Evolutionary conservation across 768 basidiomycete genomes (phyloP).

Genomic region (Zangia roseola): DNA sequence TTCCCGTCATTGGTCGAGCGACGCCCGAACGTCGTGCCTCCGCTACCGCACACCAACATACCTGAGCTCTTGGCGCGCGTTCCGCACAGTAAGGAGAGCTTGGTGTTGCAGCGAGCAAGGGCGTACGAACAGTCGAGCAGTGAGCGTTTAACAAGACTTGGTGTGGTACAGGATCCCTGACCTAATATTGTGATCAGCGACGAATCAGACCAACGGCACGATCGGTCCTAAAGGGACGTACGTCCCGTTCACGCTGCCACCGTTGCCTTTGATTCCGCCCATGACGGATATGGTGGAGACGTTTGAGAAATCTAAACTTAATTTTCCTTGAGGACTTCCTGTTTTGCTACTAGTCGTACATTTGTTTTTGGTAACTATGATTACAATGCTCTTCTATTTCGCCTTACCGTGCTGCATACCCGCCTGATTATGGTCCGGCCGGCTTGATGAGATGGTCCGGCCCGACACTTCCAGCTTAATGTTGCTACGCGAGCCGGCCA

Average conservation of each 20-base stretch:
- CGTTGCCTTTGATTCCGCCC: slow-evolving; percentile 32
- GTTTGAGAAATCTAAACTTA: slow-evolving; percentile 9
- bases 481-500: no score
- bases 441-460: no score
- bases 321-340: slow-evolving; percentile 1
- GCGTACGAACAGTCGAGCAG: slow-evolving; percentile 28
- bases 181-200: neutral
- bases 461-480: no score
- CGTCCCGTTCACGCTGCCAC: slow-evolving; percentile 41
- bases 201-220: neutral
- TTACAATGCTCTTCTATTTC: no score
- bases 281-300: slow-evolving; percentile 19
- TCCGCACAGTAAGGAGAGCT: slow-evolving; percentile 20
- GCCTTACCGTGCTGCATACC: no score
- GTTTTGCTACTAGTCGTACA: neutral
- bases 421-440: no score
- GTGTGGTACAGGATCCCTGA: neutral
- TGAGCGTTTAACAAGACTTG: neutral
- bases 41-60: neutral
- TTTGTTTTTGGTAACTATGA: slow-evolving; percentile 3
- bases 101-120: slow-evolving; percentile 30
- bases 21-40: slow-evolving; percentile 2
- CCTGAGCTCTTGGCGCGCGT: slow-evolving; percentile 11
- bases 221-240: neutral
- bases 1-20: slow-evolving; percentile 17